Percentiles rank a stretch among this genome's conserved stretches.
Evolutionary conservation across 805 yeast genomes (phyloP).

Genomic region (Lipomyces sp.): DNA sequence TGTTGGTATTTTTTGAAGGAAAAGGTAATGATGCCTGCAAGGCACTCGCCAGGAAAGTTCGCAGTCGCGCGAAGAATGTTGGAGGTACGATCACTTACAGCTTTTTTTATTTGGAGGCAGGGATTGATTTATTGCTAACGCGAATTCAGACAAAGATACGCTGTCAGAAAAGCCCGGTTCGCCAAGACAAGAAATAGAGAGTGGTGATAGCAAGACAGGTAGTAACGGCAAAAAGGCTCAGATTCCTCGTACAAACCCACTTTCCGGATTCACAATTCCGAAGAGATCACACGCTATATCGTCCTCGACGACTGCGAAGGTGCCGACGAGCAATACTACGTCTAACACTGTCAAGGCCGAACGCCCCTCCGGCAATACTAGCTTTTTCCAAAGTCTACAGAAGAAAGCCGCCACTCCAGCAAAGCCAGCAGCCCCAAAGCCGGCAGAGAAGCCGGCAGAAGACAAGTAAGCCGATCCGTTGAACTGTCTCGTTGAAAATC

Average conservation of each 20-base stretch:
- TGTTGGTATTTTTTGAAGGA: constrained; percentile 24
- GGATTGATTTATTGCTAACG: not conserved
- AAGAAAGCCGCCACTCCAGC: constrained; percentile 17
- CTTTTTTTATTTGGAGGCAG: not conserved
- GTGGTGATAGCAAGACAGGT: not conserved
- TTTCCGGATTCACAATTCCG: constrained; percentile 22
- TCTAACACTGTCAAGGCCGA: constrained; percentile 1
- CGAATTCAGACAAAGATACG: constrained; percentile 4
- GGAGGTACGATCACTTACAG: constrained; percentile 4
- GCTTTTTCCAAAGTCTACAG: constrained; percentile 34
- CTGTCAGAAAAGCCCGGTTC: constrained; percentile 11
- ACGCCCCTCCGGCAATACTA: constrained; percentile 18
- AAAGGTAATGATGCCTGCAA: constrained; percentile 30
- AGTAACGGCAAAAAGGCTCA: constrained; percentile 11
- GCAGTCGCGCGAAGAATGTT: constrained; percentile 22
- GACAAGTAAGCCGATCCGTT: constrained; percentile 6
- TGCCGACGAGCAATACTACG: not conserved
- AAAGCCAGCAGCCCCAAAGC: not conserved
- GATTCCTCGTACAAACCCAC: constrained; percentile 6
- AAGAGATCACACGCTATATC: constrained; percentile 12
- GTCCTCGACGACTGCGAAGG: constrained; percentile 8
- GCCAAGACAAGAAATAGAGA: not conserved
- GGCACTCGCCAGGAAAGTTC: constrained; percentile 25
- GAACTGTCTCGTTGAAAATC: not conserved
- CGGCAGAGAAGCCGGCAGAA: not conserved